Base-by-base conservation (phyloP, 2,329 filamentous ascomycete species). In the Cordyceps sp. region DNA sequence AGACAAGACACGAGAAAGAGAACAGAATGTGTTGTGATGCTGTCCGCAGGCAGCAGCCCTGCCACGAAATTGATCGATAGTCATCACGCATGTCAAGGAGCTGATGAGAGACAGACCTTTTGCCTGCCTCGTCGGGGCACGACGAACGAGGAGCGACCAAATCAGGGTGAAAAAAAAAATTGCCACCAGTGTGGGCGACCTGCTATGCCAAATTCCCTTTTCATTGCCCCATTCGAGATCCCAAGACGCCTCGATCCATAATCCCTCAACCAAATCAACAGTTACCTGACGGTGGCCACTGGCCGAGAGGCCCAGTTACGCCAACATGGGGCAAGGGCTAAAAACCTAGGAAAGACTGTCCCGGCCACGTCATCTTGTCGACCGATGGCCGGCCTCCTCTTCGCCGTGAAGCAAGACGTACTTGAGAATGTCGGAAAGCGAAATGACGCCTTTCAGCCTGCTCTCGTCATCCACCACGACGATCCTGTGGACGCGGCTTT, bases 391-490 rank as follows among this genome's bases (percentile, higher is more conserved):
- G 10, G 18, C 18, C 17, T 74, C 66, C 42, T 73, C 75, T 47
- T 83, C 78, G 32, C 82, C 82, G 43, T 83, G 70, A 16, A 93
- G 65, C 40, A 98, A 64, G 33, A 94, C 83, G 52, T 98, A 94
- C 47, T 93, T 85, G 42, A 98, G 69, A 42, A 98, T 94, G 57
- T 98, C 90, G 36, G 88, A 96, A 33, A 98, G 64, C 6, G 86
- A 94, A 37, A 98, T 75, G 34, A 98, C 73, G 29, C 90, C 90
- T 52, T 78, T 81, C 34, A 98, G 71, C 43, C 77, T 75, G 50
- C 77, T 83, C 32, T 86, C 71, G 42, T 94, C 85, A 53, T 98
- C 86, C 36, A 98, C 82, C 30, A 98, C 79, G 35, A 96, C 78
- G 41, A 98, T 65, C 39, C 90, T 73, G 57, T 98, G 90, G 19